Percentiles rank a stretch among this genome's conserved stretches.
These are phyloP conservation scores for Colletotrichum magnum DNA, from an alignment of 2,329 filamentous ascomycete species.

Conservation along the genomic window DNA sequence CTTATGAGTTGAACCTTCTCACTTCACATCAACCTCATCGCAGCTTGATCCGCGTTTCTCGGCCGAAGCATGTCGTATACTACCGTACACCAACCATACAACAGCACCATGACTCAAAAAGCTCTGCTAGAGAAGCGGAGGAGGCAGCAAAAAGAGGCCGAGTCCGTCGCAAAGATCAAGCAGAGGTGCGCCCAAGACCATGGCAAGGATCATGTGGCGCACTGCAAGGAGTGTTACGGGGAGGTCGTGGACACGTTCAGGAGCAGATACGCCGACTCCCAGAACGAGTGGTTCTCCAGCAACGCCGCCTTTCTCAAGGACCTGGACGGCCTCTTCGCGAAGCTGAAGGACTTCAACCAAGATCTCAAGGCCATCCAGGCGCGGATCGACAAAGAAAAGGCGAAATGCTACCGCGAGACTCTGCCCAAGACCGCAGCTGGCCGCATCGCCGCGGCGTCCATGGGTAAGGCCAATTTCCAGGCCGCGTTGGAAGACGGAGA, in stretches of 20 bases:
- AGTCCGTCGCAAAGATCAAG: constrained; percentile 59
- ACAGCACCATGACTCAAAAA: constrained; percentile 12
- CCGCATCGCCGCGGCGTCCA: constrained; percentile 29
- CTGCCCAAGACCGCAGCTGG: constrained; percentile 42
- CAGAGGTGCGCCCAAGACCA: constrained; percentile 59
- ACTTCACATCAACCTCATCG: background rate
- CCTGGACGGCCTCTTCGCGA: constrained; percentile 63
- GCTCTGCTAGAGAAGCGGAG: constrained; percentile 23
- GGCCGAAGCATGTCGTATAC: too few species aligned
- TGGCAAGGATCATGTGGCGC: constrained; percentile 56
- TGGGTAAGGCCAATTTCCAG: constrained; percentile 30
- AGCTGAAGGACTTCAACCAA: constrained; percentile 60
- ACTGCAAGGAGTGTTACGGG: constrained; percentile 64
- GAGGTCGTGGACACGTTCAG: constrained; percentile 62
- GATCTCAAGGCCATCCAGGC: constrained; percentile 63
- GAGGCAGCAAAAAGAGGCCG: constrained; percentile 41
- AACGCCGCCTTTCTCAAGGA: constrained; percentile 64
- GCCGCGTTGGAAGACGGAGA: constrained; percentile 32
- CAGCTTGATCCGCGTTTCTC: background rate
- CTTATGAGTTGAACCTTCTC: too few species aligned
- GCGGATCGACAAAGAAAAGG: constrained; percentile 65
- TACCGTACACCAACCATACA: background rate
- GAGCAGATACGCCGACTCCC: constrained; percentile 53
- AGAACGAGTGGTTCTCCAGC: constrained; percentile 67
- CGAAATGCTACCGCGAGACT: constrained; percentile 65